phyloP scores from a whole-genome alignment of 371 early-diverging fungal species.

The Syncephalastrum racemosum region DNA sequence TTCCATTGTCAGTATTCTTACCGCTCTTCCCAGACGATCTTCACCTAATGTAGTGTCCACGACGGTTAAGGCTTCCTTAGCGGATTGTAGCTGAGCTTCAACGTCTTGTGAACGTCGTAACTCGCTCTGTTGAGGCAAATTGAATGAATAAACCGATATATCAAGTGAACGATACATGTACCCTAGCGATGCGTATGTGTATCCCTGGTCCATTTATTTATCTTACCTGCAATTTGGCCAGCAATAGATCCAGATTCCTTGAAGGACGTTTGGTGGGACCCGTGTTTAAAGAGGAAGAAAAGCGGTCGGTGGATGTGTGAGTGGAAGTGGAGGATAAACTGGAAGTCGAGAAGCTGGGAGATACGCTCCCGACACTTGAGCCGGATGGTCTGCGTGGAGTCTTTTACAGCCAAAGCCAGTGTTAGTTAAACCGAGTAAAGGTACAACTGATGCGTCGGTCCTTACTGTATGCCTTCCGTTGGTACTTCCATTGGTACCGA shows the following conservation, averaged over 20 bases:
- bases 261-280: constrained; percentile 8
- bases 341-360: constrained; percentile 8
- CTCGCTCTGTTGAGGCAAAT: constrained; percentile 20
- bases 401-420: constrained; percentile 1
- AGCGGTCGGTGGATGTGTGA: constrained; percentile 6
- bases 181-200: not conserved
- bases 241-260: constrained; percentile 27
- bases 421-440: not conserved
- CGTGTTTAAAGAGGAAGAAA: constrained; percentile 1
- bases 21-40: constrained; percentile 15
- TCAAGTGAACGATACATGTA: not conserved
- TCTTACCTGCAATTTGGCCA: constrained; percentile 36
- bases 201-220: not conserved
- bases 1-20: not conserved
- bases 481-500: constrained; percentile 14
- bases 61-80: constrained; percentile 26
- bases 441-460: no score
- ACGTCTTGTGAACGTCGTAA: constrained; percentile 36
- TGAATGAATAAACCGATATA: not conserved
- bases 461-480: constrained; percentile 4
- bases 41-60: constrained; percentile 18
- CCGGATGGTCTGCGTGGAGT: constrained; percentile 13
- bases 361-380: constrained; percentile 7
- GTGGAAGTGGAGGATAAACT: constrained; percentile 9
- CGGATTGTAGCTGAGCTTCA: constrained; percentile 30